These are phyloP conservation scores for Aphanomyces stellatus DNA, from an alignment of 352 stramenopile species.

Conservation along the genomic window DNA sequence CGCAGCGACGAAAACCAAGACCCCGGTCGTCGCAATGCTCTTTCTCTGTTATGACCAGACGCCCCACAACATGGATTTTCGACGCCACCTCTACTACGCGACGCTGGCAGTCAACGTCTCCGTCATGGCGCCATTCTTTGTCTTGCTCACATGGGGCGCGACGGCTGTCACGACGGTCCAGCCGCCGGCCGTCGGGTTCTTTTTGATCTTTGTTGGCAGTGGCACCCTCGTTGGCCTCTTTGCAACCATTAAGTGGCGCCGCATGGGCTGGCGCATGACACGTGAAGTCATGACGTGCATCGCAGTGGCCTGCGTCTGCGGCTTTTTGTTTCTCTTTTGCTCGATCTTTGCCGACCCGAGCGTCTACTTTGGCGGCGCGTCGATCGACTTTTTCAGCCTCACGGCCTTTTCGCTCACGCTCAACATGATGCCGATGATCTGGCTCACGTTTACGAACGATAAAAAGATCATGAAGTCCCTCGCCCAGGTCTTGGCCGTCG, in stretches of 20 bases:
- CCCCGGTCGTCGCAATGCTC: conserved; percentile 46
- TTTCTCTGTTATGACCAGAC: conserved; percentile 57
- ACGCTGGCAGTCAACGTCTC: conserved; percentile 44
- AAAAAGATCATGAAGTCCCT: conserved; percentile 77
- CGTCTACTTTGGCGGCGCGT: conserved; percentile 53
- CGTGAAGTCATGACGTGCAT: conserved; percentile 44
- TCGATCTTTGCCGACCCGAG: conserved; percentile 69
- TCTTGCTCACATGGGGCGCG: conserved; percentile 66
- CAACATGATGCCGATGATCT: conserved; percentile 88
- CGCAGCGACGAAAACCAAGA: neutral
- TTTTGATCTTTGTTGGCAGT: conserved; percentile 62
- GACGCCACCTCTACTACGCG: conserved; percentile 73
- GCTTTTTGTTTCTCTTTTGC: conserved; percentile 74
- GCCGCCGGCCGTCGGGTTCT: conserved; percentile 68
- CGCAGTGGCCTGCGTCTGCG: conserved; percentile 37
- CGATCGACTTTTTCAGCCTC: conserved; percentile 72
- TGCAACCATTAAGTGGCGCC: conserved; percentile 44
- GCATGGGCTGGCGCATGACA: conserved; percentile 79
- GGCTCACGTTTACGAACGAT: conserved; percentile 86
- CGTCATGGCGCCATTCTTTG: conserved; percentile 42
- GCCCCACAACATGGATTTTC: conserved; percentile 35
- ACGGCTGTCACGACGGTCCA: conserved; percentile 59
- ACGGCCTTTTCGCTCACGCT: conserved; percentile 73
- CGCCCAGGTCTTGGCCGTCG: conserved; percentile 63
- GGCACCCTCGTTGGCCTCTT: conserved; percentile 36